Evolutionary conservation across 108 stramenopile species (phyloP).

Genomic region (Skeletonema costatum): DNA sequence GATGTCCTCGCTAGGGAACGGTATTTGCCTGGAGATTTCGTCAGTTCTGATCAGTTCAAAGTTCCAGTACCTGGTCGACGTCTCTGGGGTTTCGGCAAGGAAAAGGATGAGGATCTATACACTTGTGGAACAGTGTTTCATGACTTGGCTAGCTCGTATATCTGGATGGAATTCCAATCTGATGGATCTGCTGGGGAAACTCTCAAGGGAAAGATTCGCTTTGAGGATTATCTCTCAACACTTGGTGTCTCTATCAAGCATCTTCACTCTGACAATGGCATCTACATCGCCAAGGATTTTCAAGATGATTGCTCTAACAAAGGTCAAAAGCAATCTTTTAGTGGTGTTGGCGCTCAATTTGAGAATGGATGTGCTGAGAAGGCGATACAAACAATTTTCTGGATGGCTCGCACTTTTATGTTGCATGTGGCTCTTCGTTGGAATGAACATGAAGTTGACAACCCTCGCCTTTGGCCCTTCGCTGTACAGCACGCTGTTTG

Average conservation of each 20-base stretch:
- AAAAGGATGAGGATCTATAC: neutral
- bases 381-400: constrained; percentile 30
- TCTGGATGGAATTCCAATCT: constrained; percentile 33
- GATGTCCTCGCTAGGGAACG: neutral
- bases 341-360: constrained; percentile 42
- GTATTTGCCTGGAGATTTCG: constrained; percentile 23
- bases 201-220: constrained; percentile 25
- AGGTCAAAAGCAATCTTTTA: constrained; percentile 22
- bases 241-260: constrained; percentile 28
- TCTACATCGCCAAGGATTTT: constrained; percentile 18
- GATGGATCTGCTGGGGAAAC: constrained; percentile 38
- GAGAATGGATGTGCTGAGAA: constrained; percentile 54
- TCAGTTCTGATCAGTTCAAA: constrained; percentile 49
- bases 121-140: constrained; percentile 48
- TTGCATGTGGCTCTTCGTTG: constrained; percentile 44
- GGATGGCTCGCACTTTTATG: constrained; percentile 46
- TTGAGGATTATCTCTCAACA: constrained; percentile 15
- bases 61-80: constrained; percentile 34
- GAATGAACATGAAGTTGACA: constrained; percentile 8
- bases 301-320: neutral
- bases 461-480: constrained; percentile 47
- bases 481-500: constrained; percentile 50
- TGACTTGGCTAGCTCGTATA: constrained; percentile 28
- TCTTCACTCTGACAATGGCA: constrained; percentile 40
- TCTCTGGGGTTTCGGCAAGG: constrained; percentile 22